A percentile compares a stretch with the other conserved stretches of the same genome.
These are phyloP conservation scores for Monosporozyma siamensis DNA, from an alignment of 805 yeast genomes.

Conservation along the genomic window DNA sequence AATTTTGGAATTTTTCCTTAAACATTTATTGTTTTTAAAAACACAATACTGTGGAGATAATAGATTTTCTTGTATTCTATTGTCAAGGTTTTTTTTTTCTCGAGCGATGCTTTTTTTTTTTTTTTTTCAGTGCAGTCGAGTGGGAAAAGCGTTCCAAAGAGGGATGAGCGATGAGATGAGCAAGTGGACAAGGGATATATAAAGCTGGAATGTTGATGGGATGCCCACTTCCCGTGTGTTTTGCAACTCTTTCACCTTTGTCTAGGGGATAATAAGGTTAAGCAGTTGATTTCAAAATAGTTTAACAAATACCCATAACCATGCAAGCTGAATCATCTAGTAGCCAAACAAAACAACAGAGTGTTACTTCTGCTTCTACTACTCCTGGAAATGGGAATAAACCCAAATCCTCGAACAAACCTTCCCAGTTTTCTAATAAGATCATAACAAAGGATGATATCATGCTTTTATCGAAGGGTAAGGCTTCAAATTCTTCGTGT, in stretches of 20 bases:
- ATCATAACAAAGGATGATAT: conserved; percentile 24
- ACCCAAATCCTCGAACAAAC: background rate
- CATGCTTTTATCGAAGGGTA: conserved; percentile 15
- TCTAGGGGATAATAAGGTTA: background rate
- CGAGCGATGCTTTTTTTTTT: background rate
- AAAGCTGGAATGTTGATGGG: too few relatives aligned
- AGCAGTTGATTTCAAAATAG: background rate
- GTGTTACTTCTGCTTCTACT: background rate
- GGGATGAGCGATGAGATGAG: background rate
- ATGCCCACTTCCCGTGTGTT: too few relatives aligned
- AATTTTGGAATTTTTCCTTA: background rate
- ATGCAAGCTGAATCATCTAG: background rate
- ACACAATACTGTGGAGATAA: background rate
- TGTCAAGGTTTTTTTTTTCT: background rate
- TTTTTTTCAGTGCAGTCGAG: background rate
- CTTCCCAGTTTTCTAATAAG: conserved; percentile 14
- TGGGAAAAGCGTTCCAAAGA: too few relatives aligned
- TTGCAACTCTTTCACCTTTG: background rate
- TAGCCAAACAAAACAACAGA: background rate
- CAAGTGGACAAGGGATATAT: too few relatives aligned
- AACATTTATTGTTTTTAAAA: background rate
- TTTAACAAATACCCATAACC: background rate
- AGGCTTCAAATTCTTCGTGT: too few relatives aligned
- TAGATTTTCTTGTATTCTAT: background rate
- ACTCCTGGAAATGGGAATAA: background rate